phyloP scores from a whole-genome alignment of 371 early-diverging fungal species.

The Apophysomyces sp. region DNA sequence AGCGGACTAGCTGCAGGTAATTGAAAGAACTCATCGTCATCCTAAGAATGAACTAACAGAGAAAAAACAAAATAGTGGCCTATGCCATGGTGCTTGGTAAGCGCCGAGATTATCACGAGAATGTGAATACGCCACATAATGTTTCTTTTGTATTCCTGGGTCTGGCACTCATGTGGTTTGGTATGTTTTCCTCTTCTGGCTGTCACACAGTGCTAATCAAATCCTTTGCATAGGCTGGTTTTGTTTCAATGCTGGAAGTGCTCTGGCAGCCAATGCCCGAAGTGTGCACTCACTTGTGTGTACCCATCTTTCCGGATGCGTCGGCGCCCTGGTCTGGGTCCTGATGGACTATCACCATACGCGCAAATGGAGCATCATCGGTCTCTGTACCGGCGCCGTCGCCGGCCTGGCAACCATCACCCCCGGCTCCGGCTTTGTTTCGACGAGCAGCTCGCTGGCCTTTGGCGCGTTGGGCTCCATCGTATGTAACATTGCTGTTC shows the following conservation, averaged over 20 bases:
- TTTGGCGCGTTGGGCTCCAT: conserved; percentile 66
- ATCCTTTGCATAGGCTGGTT: conserved; percentile 23
- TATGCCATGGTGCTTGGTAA: conserved; percentile 77
- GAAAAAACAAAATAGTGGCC: conserved; percentile 49
- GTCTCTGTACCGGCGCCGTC: conserved; percentile 83
- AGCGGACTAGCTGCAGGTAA: conserved; percentile 73
- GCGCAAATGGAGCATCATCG: conserved; percentile 71
- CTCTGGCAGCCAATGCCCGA: conserved; percentile 68
- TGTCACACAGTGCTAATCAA: no score
- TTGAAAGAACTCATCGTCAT: neutral
- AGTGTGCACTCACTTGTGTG: conserved; percentile 74
- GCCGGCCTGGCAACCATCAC: conserved; percentile 85
- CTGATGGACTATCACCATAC: conserved; percentile 64
- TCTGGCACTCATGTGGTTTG: conserved; percentile 79
- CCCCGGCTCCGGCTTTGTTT: conserved; percentile 74
- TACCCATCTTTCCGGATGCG: conserved; percentile 71
- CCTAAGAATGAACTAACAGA: neutral
- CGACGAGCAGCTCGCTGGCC: conserved; percentile 66
- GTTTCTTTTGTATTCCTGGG: conserved; percentile 81
- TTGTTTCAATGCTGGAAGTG: conserved; percentile 49
- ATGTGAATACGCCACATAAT: conserved; percentile 74
- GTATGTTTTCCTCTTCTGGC: neutral
- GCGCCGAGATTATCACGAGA: conserved; percentile 63
- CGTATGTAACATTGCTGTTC: conserved; percentile 63
- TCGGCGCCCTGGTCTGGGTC: conserved; percentile 74